A percentile compares a stretch with the other conserved stretches of the same genome.
phyloP scores from a whole-genome alignment of 176 grass and related monocot genomes.

The Bonia amplexicaulis region DNA sequence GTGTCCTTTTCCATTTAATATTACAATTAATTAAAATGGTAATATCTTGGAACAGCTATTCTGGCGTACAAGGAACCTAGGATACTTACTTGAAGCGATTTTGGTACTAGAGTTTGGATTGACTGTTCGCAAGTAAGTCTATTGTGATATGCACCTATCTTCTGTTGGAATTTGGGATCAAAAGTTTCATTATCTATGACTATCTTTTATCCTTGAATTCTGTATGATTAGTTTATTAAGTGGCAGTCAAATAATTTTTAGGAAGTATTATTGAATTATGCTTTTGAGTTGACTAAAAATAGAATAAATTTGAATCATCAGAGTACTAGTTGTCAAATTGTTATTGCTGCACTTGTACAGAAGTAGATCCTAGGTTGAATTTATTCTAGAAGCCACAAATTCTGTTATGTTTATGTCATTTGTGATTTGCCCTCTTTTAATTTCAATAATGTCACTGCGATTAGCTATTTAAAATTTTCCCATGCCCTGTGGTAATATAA shows the following conservation, averaged over 20 bases:
- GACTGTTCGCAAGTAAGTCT: slow-evolving; percentile 67
- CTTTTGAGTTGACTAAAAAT: not conserved
- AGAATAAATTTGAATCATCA: not conserved
- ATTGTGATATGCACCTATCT: not conserved
- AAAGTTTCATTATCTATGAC: not conserved
- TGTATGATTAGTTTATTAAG: not conserved
- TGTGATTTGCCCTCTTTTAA: not conserved
- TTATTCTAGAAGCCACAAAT: not conserved
- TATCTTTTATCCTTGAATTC: slow-evolving; percentile 6
- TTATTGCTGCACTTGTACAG: not conserved
- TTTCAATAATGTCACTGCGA: not conserved
- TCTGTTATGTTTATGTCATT: not conserved
- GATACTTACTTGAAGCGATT: slow-evolving; percentile 93
- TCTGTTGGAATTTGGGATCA: slow-evolving; percentile 4
- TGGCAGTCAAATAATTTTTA: slow-evolving; percentile 7
- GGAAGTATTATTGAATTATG: not conserved
- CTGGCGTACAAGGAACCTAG: slow-evolving; percentile 83
- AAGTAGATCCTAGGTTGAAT: not conserved
- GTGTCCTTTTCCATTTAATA: not conserved
- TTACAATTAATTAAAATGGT: slow-evolving; percentile 11
- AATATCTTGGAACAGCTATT: slow-evolving; percentile 68
- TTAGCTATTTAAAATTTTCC: slow-evolving; percentile 7
- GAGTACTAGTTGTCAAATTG: not conserved
- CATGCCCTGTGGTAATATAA: slow-evolving; percentile 1
- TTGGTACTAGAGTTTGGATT: slow-evolving; percentile 91